Evolutionary conservation across 345 rosid genomes (phyloP).

Genomic region (Diplotaxis tenuifolia): DNA sequence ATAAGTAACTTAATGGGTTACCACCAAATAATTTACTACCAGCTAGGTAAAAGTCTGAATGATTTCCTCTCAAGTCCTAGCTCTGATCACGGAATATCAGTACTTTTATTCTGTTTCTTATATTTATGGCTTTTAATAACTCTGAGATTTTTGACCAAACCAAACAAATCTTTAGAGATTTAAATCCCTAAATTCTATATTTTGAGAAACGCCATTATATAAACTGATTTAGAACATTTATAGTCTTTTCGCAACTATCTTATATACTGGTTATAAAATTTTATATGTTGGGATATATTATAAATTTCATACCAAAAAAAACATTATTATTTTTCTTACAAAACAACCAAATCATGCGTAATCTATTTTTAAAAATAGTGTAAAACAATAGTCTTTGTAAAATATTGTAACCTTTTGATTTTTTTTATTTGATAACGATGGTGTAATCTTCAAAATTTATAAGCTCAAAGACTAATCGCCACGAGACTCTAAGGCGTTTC

Average conservation of each 20-base stretch:
- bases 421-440: no score
- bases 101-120: not conserved
- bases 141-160: not conserved
- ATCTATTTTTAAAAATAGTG: not conserved
- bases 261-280: not conserved
- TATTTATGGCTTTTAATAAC: not conserved
- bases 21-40: slow-evolving; percentile 10
- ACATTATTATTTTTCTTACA: not conserved
- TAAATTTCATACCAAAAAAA: not conserved
- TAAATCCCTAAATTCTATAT: not conserved
- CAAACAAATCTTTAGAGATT: not conserved
- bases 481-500: no score
- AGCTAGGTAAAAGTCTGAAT: not conserved
- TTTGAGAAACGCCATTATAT: not conserved
- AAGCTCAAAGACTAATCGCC: no score
- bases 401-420: no score
- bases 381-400: not conserved
- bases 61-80: not conserved
- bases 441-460: no score
- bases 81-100: not conserved
- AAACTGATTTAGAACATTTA: not conserved
- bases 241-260: not conserved
- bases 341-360: not conserved
- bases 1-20: not conserved
- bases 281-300: not conserved